phyloP scores from a whole-genome alignment of 129 eudicot species.

The Escallonia herrerae region DNA sequence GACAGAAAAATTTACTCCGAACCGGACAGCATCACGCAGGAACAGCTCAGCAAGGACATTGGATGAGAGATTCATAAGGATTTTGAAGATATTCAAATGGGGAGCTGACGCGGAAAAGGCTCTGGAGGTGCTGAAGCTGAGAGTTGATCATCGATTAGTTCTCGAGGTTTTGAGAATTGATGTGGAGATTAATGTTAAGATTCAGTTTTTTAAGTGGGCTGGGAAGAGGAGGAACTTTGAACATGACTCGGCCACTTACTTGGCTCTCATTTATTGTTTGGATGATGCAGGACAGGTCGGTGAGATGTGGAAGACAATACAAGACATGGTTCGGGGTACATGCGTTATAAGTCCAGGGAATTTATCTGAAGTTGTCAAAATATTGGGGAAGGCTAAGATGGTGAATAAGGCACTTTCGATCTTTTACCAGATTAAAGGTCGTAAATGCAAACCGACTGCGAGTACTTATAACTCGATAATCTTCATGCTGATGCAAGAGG shows the following conservation, averaged over 20 bases:
- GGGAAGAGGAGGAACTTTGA: slow-evolving; percentile 68
- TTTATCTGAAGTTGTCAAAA: slow-evolving; percentile 61
- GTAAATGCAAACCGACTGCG: slow-evolving; percentile 79
- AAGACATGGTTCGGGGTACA: slow-evolving; percentile 63
- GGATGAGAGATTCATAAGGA: slow-evolving; percentile 80
- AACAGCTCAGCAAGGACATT: slow-evolving; percentile 39
- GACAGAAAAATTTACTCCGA: slow-evolving; percentile 16
- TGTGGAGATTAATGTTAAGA: slow-evolving; percentile 63
- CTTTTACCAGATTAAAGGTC: slow-evolving; percentile 71
- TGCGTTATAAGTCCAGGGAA: slow-evolving; percentile 47
- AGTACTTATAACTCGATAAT: slow-evolving; percentile 75
- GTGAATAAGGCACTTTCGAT: slow-evolving; percentile 70
- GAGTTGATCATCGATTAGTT: slow-evolving; percentile 75
- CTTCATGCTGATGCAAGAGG: slow-evolving; percentile 91
- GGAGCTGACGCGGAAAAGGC: slow-evolving; percentile 98
- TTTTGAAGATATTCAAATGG: slow-evolving; percentile 93
- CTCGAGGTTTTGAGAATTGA: slow-evolving; percentile 73
- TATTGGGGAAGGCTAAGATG: slow-evolving; percentile 81
- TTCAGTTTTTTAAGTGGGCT: slow-evolving; percentile 87
- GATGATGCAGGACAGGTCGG: slow-evolving; percentile 57
- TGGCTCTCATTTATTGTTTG: slow-evolving; percentile 61
- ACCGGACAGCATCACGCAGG: slow-evolving; percentile 21
- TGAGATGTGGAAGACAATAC: slow-evolving; percentile 82
- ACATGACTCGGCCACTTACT: slow-evolving; percentile 76
- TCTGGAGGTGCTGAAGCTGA: slow-evolving; percentile 67